A percentile compares a stretch with the other conserved stretches of the same genome.
These are phyloP conservation scores for Yarrowia osloensis DNA, from an alignment of 805 yeast genomes.

Conservation along the genomic window DNA sequence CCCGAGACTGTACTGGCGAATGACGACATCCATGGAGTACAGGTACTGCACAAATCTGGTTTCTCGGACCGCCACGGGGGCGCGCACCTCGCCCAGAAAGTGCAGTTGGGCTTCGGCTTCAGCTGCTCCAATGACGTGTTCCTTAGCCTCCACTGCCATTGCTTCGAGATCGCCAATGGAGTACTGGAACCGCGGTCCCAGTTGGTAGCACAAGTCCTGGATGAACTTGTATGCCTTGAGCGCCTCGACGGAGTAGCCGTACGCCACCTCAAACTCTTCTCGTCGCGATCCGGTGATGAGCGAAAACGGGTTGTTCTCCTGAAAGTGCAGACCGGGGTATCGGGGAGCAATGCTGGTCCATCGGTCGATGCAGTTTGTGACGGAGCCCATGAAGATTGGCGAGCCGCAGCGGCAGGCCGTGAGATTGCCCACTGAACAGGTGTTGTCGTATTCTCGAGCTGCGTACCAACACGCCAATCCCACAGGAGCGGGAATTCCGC, in stretches of 20 bases:
- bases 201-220: slow-evolving; percentile 15
- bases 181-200: slow-evolving; percentile 7
- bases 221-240: slow-evolving; percentile 26
- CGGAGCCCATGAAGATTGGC: slow-evolving; percentile 16
- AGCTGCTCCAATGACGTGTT: not conserved
- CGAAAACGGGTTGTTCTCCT: slow-evolving; percentile 19
- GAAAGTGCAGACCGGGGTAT: slow-evolving; percentile 12
- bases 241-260: slow-evolving; percentile 2
- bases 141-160: not conserved
- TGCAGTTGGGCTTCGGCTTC: slow-evolving; percentile 21
- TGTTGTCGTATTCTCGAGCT: slow-evolving; percentile 20
- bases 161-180: not conserved
- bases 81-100: slow-evolving; percentile 12
- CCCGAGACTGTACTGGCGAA: slow-evolving; percentile 16
- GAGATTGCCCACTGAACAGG: slow-evolving; percentile 14
- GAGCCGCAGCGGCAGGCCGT: slow-evolving; percentile 19
- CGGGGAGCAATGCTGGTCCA: slow-evolving; percentile 15
- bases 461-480: slow-evolving; percentile 29
- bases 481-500: slow-evolving; percentile 8
- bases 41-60: slow-evolving; percentile 17
- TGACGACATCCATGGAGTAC: slow-evolving; percentile 15
- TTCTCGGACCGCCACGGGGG: slow-evolving; percentile 11
- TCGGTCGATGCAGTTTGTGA: slow-evolving; percentile 9
- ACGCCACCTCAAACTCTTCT: not conserved
- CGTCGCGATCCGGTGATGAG: not conserved